These are phyloP conservation scores for Suillus decipiens DNA, from an alignment of 768 basidiomycete genomes.

Conservation along the genomic window DNA sequence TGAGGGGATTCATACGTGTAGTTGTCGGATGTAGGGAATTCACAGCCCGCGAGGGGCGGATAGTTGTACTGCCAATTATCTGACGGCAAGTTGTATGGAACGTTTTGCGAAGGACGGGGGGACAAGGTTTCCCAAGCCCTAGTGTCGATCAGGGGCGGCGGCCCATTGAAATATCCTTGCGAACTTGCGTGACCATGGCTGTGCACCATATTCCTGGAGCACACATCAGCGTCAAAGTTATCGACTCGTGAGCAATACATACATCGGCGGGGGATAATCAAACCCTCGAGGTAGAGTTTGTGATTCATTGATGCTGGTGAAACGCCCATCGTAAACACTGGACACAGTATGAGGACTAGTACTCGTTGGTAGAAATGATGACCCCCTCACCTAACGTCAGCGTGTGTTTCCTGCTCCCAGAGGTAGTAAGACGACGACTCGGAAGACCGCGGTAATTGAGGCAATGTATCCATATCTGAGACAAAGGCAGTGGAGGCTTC, in stretches of 20 bases:
- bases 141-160: not conserved
- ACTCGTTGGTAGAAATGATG: not conserved
- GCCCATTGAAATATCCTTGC: not conserved
- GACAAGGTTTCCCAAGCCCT: not conserved
- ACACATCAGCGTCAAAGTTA: not conserved
- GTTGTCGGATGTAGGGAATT: not conserved
- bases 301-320: not conserved
- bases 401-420: not conserved
- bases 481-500: constrained; percentile 4
- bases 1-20: not conserved
- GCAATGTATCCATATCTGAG: constrained; percentile 8
- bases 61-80: not conserved
- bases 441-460: not conserved
- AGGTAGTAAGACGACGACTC: not conserved
- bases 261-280: not conserved
- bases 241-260: not conserved
- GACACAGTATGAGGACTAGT: not conserved
- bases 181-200: no score
- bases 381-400: constrained; percentile 1
- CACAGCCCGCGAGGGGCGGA: no score
- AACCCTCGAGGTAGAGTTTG: not conserved
- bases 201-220: not conserved
- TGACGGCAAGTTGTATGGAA: not conserved
- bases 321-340: not conserved
- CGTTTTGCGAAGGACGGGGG: not conserved